Evolutionary conservation across 257 asterid species (phyloP).

Genomic region (Solanum corneliomulleri): DNA sequence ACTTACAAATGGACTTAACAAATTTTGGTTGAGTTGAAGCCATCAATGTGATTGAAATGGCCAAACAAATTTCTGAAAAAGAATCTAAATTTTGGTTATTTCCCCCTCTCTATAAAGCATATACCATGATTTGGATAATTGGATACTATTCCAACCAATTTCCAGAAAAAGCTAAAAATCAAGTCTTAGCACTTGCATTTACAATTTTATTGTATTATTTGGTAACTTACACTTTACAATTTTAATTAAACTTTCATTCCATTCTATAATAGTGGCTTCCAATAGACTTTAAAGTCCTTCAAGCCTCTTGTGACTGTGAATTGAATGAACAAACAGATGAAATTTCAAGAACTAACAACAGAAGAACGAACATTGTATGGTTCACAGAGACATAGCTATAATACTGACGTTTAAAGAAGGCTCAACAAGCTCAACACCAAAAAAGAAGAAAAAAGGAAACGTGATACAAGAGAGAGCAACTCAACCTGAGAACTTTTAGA

Average conservation of each 20-base stretch:
- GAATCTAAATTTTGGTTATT: background rate
- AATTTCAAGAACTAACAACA: background rate
- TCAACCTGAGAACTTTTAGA: background rate
- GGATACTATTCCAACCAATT: background rate
- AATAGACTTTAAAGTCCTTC: background rate
- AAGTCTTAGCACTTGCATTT: background rate
- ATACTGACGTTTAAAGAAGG: background rate
- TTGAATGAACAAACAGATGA: background rate
- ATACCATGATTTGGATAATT: background rate
- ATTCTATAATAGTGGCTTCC: background rate
- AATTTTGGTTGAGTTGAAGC: background rate
- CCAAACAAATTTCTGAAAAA: background rate
- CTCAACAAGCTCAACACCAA: background rate
- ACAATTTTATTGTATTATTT: background rate
- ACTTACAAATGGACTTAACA: background rate
- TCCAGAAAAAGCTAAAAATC: background rate
- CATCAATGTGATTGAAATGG: background rate
- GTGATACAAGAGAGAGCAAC: background rate
- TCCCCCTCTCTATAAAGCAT: background rate
- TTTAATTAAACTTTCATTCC: background rate
- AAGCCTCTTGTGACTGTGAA: background rate
- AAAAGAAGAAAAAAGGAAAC: background rate
- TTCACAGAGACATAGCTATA: background rate
- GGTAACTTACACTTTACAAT: background rate
- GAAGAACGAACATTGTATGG: background rate